Percentiles rank a stretch among this genome's conserved stretches.
phyloP scores from a whole-genome alignment of 106 monocot species.

The Posidonia australis region DNA sequence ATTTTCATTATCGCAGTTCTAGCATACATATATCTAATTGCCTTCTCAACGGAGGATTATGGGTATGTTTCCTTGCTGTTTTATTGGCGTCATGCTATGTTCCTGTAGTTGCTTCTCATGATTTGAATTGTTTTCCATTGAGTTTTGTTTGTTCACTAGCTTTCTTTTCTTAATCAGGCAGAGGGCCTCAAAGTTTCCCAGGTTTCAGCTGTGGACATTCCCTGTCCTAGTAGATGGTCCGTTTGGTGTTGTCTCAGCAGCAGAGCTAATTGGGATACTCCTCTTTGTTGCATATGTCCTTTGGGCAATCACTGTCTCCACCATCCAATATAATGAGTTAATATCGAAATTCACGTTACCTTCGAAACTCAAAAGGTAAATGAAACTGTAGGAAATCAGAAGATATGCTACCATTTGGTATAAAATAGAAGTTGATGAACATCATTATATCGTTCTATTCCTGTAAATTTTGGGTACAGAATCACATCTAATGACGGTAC shows the following conservation, averaged over 20 bases:
- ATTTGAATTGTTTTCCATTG: not conserved
- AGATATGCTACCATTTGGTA: too few species aligned
- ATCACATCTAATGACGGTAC: too few species aligned
- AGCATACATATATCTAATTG: constrained; percentile 43
- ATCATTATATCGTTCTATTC: too few species aligned
- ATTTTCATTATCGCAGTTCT: constrained; percentile 52
- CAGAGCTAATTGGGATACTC: constrained; percentile 65
- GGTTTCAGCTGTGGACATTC: constrained; percentile 68
- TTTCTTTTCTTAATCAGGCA: constrained; percentile 21
- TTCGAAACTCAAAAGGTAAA: constrained; percentile 33
- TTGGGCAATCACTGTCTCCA: constrained; percentile 32
- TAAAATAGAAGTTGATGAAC: too few species aligned
- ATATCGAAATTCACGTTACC: constrained; percentile 12
- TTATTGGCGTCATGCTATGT: not conserved
- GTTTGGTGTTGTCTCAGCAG: constrained; percentile 81
- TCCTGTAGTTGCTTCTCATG: not conserved
- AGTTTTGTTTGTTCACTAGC: not conserved
- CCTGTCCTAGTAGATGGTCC: constrained; percentile 74
- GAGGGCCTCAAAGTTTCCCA: constrained; percentile 31
- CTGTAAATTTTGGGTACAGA: too few species aligned
- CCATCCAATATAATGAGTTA: not conserved
- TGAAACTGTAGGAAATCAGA: too few species aligned
- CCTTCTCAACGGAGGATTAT: constrained; percentile 33
- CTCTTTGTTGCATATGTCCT: constrained; percentile 54
- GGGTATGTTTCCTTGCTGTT: constrained; percentile 20